These are phyloP conservation scores for Oemleria cerasiformis DNA, from an alignment of 306 rosid species.

Conservation along the genomic window DNA sequence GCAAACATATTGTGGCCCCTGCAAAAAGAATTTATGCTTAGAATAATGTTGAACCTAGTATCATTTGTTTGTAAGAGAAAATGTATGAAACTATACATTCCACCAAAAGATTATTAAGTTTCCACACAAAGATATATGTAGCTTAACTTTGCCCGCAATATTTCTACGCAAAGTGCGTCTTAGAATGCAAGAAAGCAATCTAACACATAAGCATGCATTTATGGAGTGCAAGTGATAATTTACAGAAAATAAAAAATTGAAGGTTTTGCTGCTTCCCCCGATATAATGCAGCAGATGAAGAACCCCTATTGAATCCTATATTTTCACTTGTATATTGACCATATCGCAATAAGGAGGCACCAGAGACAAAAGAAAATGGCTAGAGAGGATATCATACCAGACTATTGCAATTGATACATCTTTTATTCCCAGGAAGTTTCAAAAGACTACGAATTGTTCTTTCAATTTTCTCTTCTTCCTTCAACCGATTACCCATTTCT, in stretches of 20 bases:
- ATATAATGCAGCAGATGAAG: not conserved
- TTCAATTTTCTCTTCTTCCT: constrained; percentile 73
- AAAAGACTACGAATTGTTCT: constrained; percentile 58
- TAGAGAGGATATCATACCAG: constrained; percentile 48
- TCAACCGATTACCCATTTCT: constrained; percentile 53
- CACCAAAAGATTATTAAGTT: not conserved
- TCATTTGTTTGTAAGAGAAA: constrained; percentile 2
- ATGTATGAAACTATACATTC: not conserved
- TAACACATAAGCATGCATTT: not conserved
- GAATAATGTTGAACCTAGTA: not conserved
- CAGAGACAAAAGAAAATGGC: not conserved
- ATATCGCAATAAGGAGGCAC: not conserved
- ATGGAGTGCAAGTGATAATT: not conserved
- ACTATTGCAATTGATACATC: constrained; percentile 85
- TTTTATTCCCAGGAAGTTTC: constrained; percentile 69
- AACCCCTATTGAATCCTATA: not conserved
- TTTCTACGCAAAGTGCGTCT: not conserved
- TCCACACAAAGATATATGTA: not conserved
- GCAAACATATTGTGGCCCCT: constrained; percentile 98
- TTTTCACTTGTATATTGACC: not conserved
- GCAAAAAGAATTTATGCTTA: constrained; percentile 22
- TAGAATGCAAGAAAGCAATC: not conserved
- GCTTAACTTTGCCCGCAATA: not conserved
- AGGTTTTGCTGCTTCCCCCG: not conserved
- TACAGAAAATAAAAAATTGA: not conserved